These are phyloP conservation scores for Saccharomyces mikatae DNA, from an alignment of 805 yeast species.

Conservation along the genomic window DNA sequence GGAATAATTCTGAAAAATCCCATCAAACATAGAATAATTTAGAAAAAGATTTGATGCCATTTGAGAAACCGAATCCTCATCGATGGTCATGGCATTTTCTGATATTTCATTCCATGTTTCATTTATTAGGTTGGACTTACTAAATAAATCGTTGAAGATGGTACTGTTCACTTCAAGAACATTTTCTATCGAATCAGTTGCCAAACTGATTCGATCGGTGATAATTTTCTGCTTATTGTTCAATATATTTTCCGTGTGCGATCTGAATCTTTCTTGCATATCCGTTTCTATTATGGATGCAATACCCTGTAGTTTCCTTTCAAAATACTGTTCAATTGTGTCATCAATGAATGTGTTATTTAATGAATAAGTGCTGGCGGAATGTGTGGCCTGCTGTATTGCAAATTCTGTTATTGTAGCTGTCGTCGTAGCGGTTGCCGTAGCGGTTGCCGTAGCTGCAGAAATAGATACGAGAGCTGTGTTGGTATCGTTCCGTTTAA, in stretches of 20 bases:
- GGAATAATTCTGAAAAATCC: conserved; percentile 3
- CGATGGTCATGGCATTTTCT: conserved; percentile 7
- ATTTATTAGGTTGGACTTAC: conserved; percentile 12
- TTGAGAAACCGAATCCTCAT: conserved; percentile 1
- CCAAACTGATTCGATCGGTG: background rate
- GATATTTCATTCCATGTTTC: conserved; percentile 8
- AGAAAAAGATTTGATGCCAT: conserved; percentile 5
- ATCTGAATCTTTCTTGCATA: conserved; percentile 2
- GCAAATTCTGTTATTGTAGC: conserved; percentile 1
- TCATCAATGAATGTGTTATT: background rate
- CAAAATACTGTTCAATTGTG: conserved; percentile 2
- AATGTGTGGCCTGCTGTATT: conserved; percentile 1
- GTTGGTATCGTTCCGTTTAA: background rate
- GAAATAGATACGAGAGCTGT: conserved; percentile 1
- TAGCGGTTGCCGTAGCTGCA: background rate
- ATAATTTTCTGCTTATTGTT: background rate
- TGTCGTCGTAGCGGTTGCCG: background rate
- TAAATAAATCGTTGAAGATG: conserved; percentile 5
- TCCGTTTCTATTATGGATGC: background rate
- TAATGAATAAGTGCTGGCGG: background rate
- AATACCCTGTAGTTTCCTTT: background rate
- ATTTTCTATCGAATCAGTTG: conserved; percentile 3
- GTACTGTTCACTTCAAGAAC: conserved; percentile 5
- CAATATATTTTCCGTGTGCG: conserved; percentile 6
- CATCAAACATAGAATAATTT: conserved; percentile 7